These are phyloP conservation scores for Ilyonectria mors-panacis DNA, from an alignment of 2,329 filamentous ascomycete genomes.

Conservation along the genomic window DNA sequence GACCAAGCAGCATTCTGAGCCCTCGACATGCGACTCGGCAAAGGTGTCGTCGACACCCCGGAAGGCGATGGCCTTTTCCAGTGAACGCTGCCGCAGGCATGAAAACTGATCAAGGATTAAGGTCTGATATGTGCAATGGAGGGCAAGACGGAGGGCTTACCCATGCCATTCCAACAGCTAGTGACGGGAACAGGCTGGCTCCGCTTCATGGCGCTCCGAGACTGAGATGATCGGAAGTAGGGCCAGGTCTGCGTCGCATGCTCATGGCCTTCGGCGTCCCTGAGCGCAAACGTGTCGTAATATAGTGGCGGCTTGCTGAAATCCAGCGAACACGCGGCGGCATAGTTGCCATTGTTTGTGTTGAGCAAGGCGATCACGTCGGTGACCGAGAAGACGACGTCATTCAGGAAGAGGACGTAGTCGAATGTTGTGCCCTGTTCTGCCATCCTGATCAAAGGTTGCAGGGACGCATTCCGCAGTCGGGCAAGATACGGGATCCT, in stretches of 20 bases:
- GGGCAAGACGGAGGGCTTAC: too few relatives aligned
- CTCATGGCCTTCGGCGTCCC: slow-evolving; percentile 65
- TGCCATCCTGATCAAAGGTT: slow-evolving; percentile 67
- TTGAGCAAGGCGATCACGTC: slow-evolving; percentile 68
- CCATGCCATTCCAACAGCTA: too few relatives aligned
- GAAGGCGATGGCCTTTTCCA: too few relatives aligned
- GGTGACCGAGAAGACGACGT: slow-evolving; percentile 71
- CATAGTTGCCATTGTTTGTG: slow-evolving; percentile 70
- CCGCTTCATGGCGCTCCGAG: too few relatives aligned
- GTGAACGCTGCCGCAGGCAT: too few relatives aligned
- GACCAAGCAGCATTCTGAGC: too few relatives aligned
- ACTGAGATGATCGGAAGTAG: slow-evolving; percentile 58
- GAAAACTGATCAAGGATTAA: too few relatives aligned
- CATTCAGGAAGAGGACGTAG: slow-evolving; percentile 72
- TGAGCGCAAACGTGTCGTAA: slow-evolving; percentile 74
- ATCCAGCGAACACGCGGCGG: slow-evolving; percentile 72
- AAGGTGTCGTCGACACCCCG: too few relatives aligned
- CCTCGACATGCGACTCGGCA: too few relatives aligned
- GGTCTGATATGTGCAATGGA: too few relatives aligned
- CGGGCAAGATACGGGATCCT: slow-evolving; percentile 77
- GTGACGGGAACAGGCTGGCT: too few relatives aligned
- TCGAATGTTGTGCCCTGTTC: slow-evolving; percentile 65
- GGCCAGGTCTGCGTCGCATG: slow-evolving; percentile 69
- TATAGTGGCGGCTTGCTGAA: slow-evolving; percentile 65
- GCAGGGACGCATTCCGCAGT: slow-evolving; percentile 74